Evolutionary conservation across 768 basidiomycete species (phyloP), one percentile per base, ranked within the genome.

Genomic region (Tremella yokohamensis): DNA sequence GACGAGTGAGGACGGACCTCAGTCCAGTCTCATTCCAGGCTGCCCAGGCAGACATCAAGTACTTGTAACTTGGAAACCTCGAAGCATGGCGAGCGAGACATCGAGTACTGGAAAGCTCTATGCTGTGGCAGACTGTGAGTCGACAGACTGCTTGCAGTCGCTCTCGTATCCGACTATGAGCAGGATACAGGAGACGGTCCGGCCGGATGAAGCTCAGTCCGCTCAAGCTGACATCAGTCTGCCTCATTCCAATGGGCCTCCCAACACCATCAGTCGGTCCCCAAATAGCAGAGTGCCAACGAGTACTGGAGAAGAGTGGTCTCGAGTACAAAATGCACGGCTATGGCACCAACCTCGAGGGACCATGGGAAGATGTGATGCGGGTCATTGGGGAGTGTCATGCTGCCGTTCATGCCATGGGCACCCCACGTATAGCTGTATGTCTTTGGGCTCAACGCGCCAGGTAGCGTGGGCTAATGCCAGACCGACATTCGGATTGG

Each of bases 401-500:
- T 49, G 62, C 53, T 12, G 74, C 77, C 13, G 75, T 78, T 2
- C 77, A 78, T 58, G 66, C 64, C 3, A 58, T 71, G 59, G 73
- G 74, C 7, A 65, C 65, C 11, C 57, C 65, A 9, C 40, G 75
- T 20, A 74, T 76, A 19, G 73, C 73, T 9, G 73, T 73, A 50
- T 63, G 68, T 68, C 20, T 1, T 11, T 45, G 20, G 24, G 24
- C 52, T 12, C 24, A 39, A 40, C 49, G 9, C 25, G 8, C 40
- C 57, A 52, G 8, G 12, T 51, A 13, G 26, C 26, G 49, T 22
- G 42, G 19, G 37, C 72, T 89, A 88, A 20, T 82, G 83, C 87
- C 52, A 82, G 11, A 94, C 93, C 12, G 93, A 98, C 78, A 88
- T 97, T 59, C 86, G 94, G 24, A 93, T 98, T 53, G 94, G 94